Percentiles rank a stretch among this genome's conserved stretches.
Evolutionary conservation across 371 early-diverging fungal genomes (phyloP).

Genomic region (Mucor racemosus): DNA sequence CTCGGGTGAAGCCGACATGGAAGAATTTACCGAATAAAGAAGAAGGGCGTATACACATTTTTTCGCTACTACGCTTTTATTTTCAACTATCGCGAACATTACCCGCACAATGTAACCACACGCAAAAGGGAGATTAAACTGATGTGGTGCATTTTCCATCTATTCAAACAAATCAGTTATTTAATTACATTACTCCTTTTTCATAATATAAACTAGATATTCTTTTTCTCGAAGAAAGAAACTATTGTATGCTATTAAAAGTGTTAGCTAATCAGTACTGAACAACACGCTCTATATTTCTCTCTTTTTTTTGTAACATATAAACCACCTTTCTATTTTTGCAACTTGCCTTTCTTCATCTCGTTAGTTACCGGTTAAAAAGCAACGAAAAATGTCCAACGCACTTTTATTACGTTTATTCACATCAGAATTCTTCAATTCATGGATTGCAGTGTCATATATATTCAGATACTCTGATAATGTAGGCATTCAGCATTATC

Average conservation of each 20-base stretch:
- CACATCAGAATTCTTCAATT: conserved; percentile 88
- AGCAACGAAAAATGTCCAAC: conserved; percentile 38
- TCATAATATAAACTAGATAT: not conserved
- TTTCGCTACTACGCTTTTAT: not conserved
- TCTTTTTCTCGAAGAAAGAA: not conserved
- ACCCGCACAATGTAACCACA: no score
- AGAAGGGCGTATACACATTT: not conserved
- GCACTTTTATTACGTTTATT: conserved; percentile 76
- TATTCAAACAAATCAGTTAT: conserved; percentile 6
- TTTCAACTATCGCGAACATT: not conserved
- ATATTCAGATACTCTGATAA: conserved; percentile 82
- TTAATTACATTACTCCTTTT: conserved; percentile 8
- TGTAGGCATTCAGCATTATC: conserved; percentile 91
- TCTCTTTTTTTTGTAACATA: not conserved
- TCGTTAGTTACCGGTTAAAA: not conserved
- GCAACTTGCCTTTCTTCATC: not conserved
- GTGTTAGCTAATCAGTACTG: not conserved
- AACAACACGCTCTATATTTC: not conserved
- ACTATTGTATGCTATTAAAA: not conserved
- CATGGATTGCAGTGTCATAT: conserved; percentile 92
- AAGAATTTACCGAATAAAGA: conserved; percentile 3
- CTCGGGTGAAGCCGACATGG: not conserved
- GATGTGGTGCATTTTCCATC: not conserved
- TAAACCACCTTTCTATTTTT: conserved; percentile 3
- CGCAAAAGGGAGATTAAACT: not conserved